Conservation (phyloP, 176 grass and related monocot genomes). For the Echinochloa phyllopogon region DNA sequence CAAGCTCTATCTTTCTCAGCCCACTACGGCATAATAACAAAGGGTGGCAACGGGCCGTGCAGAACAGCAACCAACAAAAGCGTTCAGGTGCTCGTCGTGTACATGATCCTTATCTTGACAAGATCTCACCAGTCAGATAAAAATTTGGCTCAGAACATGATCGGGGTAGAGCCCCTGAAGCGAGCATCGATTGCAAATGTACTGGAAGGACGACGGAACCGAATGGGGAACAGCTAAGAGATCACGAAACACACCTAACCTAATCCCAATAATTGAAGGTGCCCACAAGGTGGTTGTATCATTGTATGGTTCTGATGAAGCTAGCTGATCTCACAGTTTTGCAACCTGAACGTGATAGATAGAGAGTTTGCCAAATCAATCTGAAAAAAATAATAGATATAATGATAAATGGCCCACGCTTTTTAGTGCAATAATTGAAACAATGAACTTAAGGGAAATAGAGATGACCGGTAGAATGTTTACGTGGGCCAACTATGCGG, state of each 20-base stretch:
- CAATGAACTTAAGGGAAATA: too few species aligned
- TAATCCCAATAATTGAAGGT: neutral
- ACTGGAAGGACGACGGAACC: neutral
- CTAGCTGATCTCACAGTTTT: too few species aligned
- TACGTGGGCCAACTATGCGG: too few species aligned
- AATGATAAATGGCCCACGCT: too few species aligned
- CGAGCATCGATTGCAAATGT: constrained; percentile 20
- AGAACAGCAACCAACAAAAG: neutral
- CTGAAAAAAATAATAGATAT: too few species aligned
- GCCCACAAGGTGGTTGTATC: neutral
- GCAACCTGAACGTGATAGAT: too few species aligned
- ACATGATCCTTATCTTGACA: neutral
- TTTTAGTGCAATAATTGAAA: too few species aligned
- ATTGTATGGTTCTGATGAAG: neutral
- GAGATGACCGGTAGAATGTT: too few species aligned
- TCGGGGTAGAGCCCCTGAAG: neutral
- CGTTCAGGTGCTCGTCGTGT: neutral
- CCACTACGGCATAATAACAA: neutral
- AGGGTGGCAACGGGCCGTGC: neutral
- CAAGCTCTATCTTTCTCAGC: neutral
- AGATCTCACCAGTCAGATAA: neutral
- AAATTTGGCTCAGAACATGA: neutral
- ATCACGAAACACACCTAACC: neutral
- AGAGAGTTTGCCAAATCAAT: too few species aligned
- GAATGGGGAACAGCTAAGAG: constrained; percentile 17